Evolutionary conservation across 805 yeast species (phyloP).

Genomic region (Spathaspora passalidarum): DNA sequence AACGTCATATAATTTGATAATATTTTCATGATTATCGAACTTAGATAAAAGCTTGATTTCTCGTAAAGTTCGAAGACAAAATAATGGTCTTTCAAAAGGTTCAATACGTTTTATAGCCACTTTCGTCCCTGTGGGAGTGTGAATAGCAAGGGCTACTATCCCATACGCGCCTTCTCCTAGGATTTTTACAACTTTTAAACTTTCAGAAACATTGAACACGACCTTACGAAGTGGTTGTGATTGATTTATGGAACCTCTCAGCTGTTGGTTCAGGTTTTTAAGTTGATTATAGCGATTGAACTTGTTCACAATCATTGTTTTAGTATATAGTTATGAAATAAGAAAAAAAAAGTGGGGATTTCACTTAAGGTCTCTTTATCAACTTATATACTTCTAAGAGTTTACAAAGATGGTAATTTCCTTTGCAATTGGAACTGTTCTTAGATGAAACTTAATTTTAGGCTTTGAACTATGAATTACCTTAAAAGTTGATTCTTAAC

Average conservation of each 20-base stretch:
- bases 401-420: too few species aligned
- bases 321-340: too few species aligned
- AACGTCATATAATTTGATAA: slow-evolving; percentile 61
- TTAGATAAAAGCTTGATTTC: slow-evolving; percentile 65
- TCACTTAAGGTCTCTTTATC: not conserved
- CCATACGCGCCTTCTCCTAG: slow-evolving; percentile 86
- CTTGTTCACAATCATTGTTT: not conserved
- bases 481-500: too few species aligned
- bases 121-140: slow-evolving; percentile 53
- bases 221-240: slow-evolving; percentile 9
- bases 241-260: too few species aligned
- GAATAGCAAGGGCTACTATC: slow-evolving; percentile 67
- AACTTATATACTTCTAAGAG: too few species aligned
- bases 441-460: too few species aligned
- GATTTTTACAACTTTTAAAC: slow-evolving; percentile 56
- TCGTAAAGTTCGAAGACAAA: slow-evolving; percentile 67
- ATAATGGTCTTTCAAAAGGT: slow-evolving; percentile 63
- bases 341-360: not conserved
- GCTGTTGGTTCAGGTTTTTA: not conserved
- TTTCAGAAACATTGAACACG: slow-evolving; percentile 61
- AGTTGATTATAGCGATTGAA: not conserved
- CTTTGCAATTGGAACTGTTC: too few species aligned
- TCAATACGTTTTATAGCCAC: slow-evolving; percentile 79
- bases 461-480: too few species aligned
- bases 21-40: slow-evolving; percentile 67